Percentiles rank a stretch among this genome's conserved stretches.
phyloP scores from a whole-genome alignment of 2,329 filamentous ascomycete genomes.

The Fusarium illudens region DNA sequence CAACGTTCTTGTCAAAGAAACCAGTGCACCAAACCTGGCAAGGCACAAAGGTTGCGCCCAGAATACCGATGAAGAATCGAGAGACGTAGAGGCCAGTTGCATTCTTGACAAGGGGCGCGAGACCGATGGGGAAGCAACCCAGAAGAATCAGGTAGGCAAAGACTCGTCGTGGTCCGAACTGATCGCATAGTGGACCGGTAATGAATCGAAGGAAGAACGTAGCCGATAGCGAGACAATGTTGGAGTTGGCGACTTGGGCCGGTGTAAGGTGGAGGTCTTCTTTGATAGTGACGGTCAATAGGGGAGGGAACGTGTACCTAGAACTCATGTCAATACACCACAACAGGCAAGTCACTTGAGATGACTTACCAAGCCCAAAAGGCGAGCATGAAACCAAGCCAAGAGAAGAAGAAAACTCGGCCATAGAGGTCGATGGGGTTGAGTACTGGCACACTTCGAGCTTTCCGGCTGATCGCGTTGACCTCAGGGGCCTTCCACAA shows the following conservation, averaged over 20 bases:
- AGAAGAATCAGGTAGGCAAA: constrained; percentile 81
- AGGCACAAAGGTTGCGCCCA: constrained; percentile 81
- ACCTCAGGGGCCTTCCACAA: constrained; percentile 66
- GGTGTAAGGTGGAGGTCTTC: constrained; percentile 77
- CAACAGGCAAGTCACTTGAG: background rate
- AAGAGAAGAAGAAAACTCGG: constrained; percentile 89
- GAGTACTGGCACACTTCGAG: constrained; percentile 78
- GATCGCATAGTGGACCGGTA: constrained; percentile 85
- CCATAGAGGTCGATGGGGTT: constrained; percentile 84
- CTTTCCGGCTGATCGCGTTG: constrained; percentile 87
- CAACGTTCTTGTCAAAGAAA: constrained; percentile 92
- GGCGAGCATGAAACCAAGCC: constrained; percentile 84
- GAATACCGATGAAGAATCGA: constrained; percentile 82
- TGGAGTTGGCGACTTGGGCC: constrained; percentile 83
- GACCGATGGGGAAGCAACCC: constrained; percentile 81
- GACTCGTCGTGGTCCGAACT: constrained; percentile 80
- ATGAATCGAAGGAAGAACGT: constrained; percentile 79
- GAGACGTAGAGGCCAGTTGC: constrained; percentile 70
- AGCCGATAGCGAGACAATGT: constrained; percentile 79
- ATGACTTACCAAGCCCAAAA: constrained; percentile 78
- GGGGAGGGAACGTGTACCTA: constrained; percentile 83
- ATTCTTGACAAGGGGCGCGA: constrained; percentile 79
- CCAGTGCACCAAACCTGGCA: constrained; percentile 94
- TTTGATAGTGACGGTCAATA: constrained; percentile 81
- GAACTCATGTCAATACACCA: constrained; percentile 17